Conservation (phyloP, 768 basidiomycete genomes). For the Epithele typhae region DNA sequence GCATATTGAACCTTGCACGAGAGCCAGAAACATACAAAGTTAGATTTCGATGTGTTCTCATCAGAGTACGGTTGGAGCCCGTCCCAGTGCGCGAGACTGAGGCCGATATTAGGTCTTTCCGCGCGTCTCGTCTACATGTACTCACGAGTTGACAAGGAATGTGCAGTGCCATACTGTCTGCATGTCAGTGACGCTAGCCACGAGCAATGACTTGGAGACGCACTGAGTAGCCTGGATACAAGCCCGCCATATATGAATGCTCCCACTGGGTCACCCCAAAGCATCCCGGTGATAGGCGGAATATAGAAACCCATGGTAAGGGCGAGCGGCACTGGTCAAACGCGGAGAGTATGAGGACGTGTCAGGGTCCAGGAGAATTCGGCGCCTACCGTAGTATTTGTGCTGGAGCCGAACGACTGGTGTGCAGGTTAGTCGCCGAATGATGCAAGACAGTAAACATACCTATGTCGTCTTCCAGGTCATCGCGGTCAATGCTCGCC, state of each 20-base stretch:
- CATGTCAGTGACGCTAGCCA: background rate
- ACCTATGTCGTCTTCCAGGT: constrained; percentile 70
- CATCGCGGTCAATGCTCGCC: constrained; percentile 58
- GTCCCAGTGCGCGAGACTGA: constrained; percentile 74
- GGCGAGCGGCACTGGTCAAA: constrained; percentile 51
- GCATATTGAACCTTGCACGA: too few species aligned
- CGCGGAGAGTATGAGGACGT: too few species aligned
- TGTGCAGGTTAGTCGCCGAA: background rate
- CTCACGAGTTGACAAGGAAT: constrained; percentile 67
- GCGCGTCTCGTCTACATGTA: background rate
- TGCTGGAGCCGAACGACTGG: constrained; percentile 73
- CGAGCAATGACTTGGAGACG: constrained; percentile 17
- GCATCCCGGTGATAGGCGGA: constrained; percentile 49
- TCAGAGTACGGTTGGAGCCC: constrained; percentile 79
- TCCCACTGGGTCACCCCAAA: constrained; percentile 63
- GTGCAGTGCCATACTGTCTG: constrained; percentile 62
- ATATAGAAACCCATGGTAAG: constrained; percentile 54
- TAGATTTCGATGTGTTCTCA: constrained; percentile 74
- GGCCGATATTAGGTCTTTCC: too few species aligned
- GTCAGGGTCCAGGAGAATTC: background rate
- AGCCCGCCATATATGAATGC: constrained; percentile 71
- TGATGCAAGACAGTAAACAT: constrained; percentile 16
- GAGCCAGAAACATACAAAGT: constrained; percentile 43
- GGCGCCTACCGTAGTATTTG: constrained; percentile 50
- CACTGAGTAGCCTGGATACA: constrained; percentile 56